Evolutionary conservation across 768 basidiomycete genomes (phyloP).

Genomic region (Austroboletus festivus): DNA sequence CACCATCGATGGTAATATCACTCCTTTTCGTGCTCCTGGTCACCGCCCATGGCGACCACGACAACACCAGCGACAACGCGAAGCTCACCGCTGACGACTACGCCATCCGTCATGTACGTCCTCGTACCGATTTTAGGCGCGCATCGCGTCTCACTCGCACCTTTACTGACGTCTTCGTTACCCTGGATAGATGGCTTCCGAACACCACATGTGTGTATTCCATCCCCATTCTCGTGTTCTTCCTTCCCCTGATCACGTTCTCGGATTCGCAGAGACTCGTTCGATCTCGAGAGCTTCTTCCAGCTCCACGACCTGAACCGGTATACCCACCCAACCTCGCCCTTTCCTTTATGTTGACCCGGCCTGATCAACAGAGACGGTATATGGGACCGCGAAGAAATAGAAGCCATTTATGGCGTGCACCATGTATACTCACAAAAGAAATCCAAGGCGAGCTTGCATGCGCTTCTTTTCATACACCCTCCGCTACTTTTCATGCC

Average conservation of each 20-base stretch:
- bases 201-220: constrained; percentile 74
- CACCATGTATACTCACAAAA: constrained; percentile 88
- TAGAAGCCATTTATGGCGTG: constrained; percentile 94
- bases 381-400: constrained; percentile 79
- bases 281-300: constrained; percentile 88
- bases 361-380: constrained; percentile 56
- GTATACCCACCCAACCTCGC: constrained; percentile 37
- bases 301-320: constrained; percentile 90
- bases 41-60: constrained; percentile 63
- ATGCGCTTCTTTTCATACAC: neutral
- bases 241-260: neutral
- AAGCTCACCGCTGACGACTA: constrained; percentile 54
- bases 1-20: constrained; percentile 42
- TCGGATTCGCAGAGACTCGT: constrained; percentile 60
- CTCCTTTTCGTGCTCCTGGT: constrained; percentile 33
- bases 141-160: neutral
- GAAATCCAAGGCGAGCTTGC: constrained; percentile 57
- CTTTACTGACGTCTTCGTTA: constrained; percentile 14
- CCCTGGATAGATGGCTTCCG: constrained; percentile 70
- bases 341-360: neutral
- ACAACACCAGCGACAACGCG: constrained; percentile 55
- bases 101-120: constrained; percentile 85
- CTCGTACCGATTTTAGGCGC: constrained; percentile 6
- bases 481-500: neutral
- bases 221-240: neutral